Evolutionary conservation across 169 alveolate species (phyloP).

Genomic region (Eimeria tenella): DNA sequence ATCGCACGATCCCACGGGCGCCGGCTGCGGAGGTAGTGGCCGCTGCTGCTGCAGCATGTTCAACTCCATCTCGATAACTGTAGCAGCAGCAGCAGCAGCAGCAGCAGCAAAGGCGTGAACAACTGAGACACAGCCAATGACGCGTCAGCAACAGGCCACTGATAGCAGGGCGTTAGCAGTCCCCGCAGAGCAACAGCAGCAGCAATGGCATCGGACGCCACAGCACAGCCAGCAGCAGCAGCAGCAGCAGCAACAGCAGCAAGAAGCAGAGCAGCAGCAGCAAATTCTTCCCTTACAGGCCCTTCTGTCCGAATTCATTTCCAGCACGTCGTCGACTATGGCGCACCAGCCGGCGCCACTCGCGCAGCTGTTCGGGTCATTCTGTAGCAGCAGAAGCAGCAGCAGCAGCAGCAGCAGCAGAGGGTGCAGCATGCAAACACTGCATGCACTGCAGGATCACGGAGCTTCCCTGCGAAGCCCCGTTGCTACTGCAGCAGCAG

Average conservation of each 20-base stretch:
- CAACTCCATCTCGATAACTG: conserved; percentile 7
- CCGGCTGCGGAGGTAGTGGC: not conserved
- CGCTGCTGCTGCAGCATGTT: conserved; percentile 33
- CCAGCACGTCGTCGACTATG: not conserved
- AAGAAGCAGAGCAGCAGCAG: not conserved
- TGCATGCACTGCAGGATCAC: not conserved
- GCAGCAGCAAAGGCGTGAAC: not conserved
- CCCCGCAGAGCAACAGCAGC: not conserved
- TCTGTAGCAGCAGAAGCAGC: not conserved
- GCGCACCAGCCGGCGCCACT: not conserved
- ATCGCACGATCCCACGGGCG: not conserved
- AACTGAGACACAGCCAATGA: not conserved
- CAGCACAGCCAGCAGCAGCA: too few relatives aligned
- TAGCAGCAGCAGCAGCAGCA: not conserved
- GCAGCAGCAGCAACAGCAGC: not conserved
- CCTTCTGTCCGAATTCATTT: not conserved
- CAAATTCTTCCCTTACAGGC: not conserved
- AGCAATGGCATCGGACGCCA: conserved; percentile 5
- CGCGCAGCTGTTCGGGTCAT: conserved; percentile 12
- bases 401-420: conserved; percentile 11
- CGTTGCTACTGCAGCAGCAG: not conserved
- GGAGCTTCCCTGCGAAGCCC: not conserved
- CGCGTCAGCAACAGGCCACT: too few relatives aligned
- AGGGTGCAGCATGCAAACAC: not conserved
- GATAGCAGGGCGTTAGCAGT: too few relatives aligned